These are phyloP conservation scores for Tuber borchii DNA, from an alignment of 495 filamentous ascomycete species.

Conservation along the genomic window DNA sequence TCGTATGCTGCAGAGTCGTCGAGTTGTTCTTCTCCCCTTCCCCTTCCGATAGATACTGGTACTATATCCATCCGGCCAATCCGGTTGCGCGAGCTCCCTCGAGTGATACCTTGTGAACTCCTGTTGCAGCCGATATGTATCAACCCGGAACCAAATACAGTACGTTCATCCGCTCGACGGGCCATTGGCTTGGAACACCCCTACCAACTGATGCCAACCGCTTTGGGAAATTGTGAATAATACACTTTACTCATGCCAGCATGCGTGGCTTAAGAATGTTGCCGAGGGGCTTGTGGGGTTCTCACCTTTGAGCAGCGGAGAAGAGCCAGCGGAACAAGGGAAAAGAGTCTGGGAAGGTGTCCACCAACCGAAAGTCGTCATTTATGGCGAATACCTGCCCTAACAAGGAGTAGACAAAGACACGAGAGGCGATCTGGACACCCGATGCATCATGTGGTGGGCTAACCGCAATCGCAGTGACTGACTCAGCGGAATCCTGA, in stretches of 20 bases:
- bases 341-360: background rate
- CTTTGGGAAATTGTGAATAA: background rate
- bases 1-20: background rate
- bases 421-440: background rate
- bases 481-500: background rate
- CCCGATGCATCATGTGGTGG: slow-evolving; percentile 1
- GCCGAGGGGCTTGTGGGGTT: background rate
- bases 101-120: background rate
- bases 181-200: background rate
- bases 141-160: background rate
- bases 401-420: background rate
- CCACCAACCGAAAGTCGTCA: background rate
- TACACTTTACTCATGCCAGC: background rate
- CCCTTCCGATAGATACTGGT: background rate
- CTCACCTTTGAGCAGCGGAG: background rate
- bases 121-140: background rate
- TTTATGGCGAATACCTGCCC: background rate
- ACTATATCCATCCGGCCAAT: background rate
- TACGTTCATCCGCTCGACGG: background rate
- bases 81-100: background rate
- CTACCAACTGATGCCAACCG: background rate
- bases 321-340: background rate
- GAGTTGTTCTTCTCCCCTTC: background rate
- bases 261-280: background rate
- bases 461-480: background rate